Base-by-base conservation (phyloP, 441 rosid species). In the Brassica balearica region DNA sequence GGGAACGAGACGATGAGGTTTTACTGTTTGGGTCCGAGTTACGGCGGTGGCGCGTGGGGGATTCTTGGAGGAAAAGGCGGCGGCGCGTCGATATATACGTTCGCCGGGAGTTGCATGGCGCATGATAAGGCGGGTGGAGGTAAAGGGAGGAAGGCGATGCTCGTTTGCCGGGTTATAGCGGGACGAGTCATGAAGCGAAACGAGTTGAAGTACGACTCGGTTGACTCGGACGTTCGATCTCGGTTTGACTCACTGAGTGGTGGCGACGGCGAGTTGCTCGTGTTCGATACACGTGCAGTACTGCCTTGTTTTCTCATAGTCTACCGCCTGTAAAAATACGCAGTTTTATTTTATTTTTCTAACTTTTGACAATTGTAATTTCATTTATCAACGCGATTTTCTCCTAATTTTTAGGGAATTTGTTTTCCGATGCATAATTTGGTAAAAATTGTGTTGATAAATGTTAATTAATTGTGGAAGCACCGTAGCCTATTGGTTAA, bases 1-100 rank as follows among this genome's bases (percentile, higher is more conserved):
- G 99, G 99, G 17, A 95, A 95, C 82, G 99, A 95, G 88, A 88
- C 93, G 61, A 93, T 95, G 99, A 88, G 97, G 83, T 95, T 95
- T 77, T 88, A 89, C 36, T 89, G 93, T 77, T 68, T 91, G 64
- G 98, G 98, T 2, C 89, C 97, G 22, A 85, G 89, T 0, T 79
- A 86, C 0, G 88, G 85, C 0, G 71, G 83, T 0, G 88, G 88
- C 48, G 83, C 90, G 71, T 91, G 96, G 96, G 80, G 82, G 0
- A 78, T 91, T 68, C 86, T 85, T 0, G 88, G 88, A 0, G 84
- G 87, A 0, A 93, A 95, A 65, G 88, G 85, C 1, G 89, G 93
- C 10, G 97, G 89, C 5, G 77, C 94, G 3, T 91, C 90, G 43
- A 72, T 92, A 1, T 87, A 90, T 64, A 93, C 97, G 10, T 91